Conservation (phyloP, 2,329 filamentous ascomycete genomes). For the Ceratocystis papillata region DNA sequence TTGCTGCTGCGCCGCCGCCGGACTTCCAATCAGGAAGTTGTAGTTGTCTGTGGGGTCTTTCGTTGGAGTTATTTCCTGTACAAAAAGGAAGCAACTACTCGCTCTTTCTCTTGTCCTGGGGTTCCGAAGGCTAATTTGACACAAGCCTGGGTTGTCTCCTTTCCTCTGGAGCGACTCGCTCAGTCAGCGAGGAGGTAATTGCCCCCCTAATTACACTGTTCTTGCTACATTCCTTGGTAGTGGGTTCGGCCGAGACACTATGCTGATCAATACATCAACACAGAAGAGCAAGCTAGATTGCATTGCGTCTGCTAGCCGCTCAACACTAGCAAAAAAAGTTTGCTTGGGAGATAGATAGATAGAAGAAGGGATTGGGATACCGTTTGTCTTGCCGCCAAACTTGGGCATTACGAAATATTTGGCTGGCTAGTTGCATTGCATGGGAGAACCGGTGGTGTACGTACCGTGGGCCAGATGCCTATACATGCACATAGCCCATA, state of each 20-base stretch:
- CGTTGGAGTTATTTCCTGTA: background rate
- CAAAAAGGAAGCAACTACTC: too few relatives aligned
- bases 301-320: background rate
- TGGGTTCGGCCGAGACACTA: slow-evolving; percentile 1
- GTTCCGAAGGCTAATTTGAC: background rate
- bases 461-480: background rate
- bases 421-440: slow-evolving; percentile 9
- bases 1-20: background rate
- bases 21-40: background rate
- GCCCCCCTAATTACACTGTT: background rate
- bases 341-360: background rate
- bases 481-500: background rate
- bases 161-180: background rate
- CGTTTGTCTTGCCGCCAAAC: background rate
- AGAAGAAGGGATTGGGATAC: background rate
- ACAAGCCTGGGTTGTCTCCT: too few relatives aligned
- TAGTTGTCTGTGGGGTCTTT: background rate
- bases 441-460: background rate
- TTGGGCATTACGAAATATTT: background rate
- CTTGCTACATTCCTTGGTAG: background rate
- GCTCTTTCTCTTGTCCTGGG: background rate
- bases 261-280: background rate
- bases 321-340: background rate
- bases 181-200: background rate
- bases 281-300: background rate